phyloP scores from a whole-genome alignment of 306 rosid genomes.

The Glycine tomentella region DNA sequence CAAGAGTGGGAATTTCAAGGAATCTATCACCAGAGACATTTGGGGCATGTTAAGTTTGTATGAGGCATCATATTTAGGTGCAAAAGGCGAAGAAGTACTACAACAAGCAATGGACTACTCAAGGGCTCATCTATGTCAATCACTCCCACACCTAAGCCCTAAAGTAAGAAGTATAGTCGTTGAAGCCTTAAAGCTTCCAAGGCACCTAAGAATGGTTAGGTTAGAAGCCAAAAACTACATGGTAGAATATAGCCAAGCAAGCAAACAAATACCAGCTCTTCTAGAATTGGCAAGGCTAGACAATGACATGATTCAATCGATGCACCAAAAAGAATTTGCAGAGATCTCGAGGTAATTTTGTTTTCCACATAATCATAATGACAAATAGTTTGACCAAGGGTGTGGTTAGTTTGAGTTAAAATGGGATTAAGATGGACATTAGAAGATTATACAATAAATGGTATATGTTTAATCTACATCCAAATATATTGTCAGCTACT shows the following conservation, averaged over 20 bases:
- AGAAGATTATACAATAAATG: neutral
- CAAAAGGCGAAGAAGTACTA: slow-evolving; percentile 47
- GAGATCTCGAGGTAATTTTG: slow-evolving; percentile 51
- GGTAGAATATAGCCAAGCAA: slow-evolving; percentile 41
- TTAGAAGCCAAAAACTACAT: slow-evolving; percentile 53
- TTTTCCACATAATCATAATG: neutral
- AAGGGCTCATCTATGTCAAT: slow-evolving; percentile 20
- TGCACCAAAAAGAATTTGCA: slow-evolving; percentile 53
- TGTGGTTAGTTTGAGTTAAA: neutral
- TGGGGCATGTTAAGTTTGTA: slow-evolving; percentile 53
- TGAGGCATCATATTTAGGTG: slow-evolving; percentile 54
- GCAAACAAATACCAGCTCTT: slow-evolving; percentile 23
- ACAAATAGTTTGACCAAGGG: neutral
- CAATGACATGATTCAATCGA: slow-evolving; percentile 41
- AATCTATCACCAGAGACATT: slow-evolving; percentile 34
- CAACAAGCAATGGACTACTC: slow-evolving; percentile 47
- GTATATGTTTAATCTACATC: neutral
- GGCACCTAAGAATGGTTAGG: slow-evolving; percentile 52
- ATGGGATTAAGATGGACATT: neutral
- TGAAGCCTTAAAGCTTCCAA: slow-evolving; percentile 47
- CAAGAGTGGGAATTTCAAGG: slow-evolving; percentile 51
- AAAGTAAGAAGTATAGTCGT: neutral
- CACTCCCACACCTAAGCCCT: slow-evolving; percentile 37
- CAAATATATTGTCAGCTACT: neutral
- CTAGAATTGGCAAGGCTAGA: slow-evolving; percentile 54